Percentiles rank a stretch among this genome's conserved stretches.
These are phyloP conservation scores for Salmacisia buchloeana DNA, from an alignment of 1,284 basidiomycete genomes.

Conservation along the genomic window DNA sequence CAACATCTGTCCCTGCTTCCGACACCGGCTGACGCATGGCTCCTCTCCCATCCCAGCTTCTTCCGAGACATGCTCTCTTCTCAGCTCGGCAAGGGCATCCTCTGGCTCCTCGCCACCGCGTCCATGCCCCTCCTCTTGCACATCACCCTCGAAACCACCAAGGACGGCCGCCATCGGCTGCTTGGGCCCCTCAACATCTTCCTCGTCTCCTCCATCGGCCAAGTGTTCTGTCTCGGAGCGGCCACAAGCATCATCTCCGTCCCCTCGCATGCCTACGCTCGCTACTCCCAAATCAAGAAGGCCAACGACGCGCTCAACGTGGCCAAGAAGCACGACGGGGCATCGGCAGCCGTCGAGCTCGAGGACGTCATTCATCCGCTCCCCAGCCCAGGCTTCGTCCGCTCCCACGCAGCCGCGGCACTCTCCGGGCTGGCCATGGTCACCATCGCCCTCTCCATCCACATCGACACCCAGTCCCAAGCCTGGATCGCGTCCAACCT, in stretches of 20 bases:
- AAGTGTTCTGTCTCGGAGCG: constrained; percentile 2
- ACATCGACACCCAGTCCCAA: neutral
- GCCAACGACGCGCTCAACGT: neutral
- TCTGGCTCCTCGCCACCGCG: neutral
- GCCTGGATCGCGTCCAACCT: constrained; percentile 9
- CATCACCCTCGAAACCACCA: constrained; percentile 5
- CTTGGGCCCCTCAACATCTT: neutral
- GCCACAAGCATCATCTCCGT: constrained; percentile 3
- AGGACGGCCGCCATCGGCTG: neutral
- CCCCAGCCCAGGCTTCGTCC: neutral
- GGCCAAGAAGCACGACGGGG: neutral
- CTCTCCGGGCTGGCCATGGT: neutral
- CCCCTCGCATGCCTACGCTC: neutral
- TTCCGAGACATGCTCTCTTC: constrained; percentile 5
- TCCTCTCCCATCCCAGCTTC: neutral
- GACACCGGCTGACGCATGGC: neutral
- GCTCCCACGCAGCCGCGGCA: neutral
- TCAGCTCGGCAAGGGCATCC: neutral
- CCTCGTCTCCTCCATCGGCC: constrained; percentile 8
- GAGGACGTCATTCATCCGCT: neutral
- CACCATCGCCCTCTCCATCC: constrained; percentile 1
- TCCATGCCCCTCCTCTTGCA: constrained; percentile 1
- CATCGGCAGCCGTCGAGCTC: neutral
- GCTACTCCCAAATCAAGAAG: neutral
- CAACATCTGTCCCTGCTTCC: neutral